Percentiles rank a stretch among this genome's conserved stretches.
Evolutionary conservation across 331 rosid genomes (phyloP).

Genomic region (Malus hybrid): DNA sequence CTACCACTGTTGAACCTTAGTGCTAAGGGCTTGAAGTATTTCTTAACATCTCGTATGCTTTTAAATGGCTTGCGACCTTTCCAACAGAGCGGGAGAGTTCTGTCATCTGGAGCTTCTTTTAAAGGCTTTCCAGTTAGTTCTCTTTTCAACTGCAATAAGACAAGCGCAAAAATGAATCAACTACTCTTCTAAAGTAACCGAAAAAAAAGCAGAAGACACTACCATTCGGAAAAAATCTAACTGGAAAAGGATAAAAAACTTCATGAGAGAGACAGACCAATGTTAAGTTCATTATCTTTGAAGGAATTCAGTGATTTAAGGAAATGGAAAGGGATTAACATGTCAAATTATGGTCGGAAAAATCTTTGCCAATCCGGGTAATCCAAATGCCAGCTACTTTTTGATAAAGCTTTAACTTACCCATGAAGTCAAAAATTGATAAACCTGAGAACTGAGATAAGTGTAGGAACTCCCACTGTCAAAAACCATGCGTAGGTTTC

Average conservation of each 20-base stretch:
- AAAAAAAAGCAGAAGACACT: no score
- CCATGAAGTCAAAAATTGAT: conserved; percentile 48
- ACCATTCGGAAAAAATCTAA: background rate
- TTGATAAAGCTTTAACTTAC: conserved; percentile 35
- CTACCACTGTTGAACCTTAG: conserved; percentile 42
- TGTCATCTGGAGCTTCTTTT: conserved; percentile 55
- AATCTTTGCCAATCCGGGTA: no score
- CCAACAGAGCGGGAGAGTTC: conserved; percentile 70
- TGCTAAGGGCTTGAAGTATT: conserved; percentile 72
- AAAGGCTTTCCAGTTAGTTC: conserved; percentile 43
- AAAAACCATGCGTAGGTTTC: conserved; percentile 40
- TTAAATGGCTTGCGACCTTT: conserved; percentile 56
- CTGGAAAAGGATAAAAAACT: background rate
- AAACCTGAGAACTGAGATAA: conserved; percentile 57
- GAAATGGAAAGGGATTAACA: background rate
- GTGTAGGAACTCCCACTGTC: conserved; percentile 90
- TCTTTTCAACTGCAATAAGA: conserved; percentile 41
- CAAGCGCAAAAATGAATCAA: background rate
- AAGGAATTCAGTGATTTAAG: background rate
- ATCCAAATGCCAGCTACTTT: background rate
- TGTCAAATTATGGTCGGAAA: no score
- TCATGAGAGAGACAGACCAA: background rate
- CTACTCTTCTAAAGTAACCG: background rate
- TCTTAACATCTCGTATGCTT: conserved; percentile 56
- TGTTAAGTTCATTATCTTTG: background rate